Conservation (phyloP, 2,329 filamentous ascomycete species). For the Ceratocystis alfenasii region DNA sequence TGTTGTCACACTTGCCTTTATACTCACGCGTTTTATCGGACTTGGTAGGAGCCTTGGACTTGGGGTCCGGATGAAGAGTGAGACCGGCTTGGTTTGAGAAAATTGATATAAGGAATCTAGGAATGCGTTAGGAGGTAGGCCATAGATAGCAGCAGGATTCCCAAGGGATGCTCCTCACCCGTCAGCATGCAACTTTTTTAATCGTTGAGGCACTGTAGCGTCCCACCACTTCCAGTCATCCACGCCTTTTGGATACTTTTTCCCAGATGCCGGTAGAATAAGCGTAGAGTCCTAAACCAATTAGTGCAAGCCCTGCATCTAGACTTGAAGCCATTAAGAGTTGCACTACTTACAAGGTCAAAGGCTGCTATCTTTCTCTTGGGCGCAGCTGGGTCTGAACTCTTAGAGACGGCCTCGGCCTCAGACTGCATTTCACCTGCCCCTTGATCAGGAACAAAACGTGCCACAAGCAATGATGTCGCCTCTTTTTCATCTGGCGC, state of each 20-base stretch:
- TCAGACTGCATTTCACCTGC: constrained; percentile 23
- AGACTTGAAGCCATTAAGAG: not conserved
- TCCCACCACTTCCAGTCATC: constrained; percentile 96
- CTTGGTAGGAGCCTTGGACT: constrained; percentile 47
- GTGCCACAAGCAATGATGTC: constrained; percentile 60
- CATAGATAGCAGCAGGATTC: constrained; percentile 5
- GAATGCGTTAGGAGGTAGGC: not conserved
- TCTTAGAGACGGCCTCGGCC: not conserved
- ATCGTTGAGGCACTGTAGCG: constrained; percentile 49
- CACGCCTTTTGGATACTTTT: constrained; percentile 57
- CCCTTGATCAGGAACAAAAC: constrained; percentile 42
- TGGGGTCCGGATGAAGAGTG: constrained; percentile 60
- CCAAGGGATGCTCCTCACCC: constrained; percentile 38
- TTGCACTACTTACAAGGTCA: constrained; percentile 42
- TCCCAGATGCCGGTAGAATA: constrained; percentile 68
- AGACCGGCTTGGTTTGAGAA: constrained; percentile 85
- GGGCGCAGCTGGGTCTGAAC: not conserved
- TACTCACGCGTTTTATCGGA: constrained; percentile 61
- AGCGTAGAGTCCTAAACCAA: constrained; percentile 66
- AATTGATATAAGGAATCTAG: constrained; percentile 61
- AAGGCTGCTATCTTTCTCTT: constrained; percentile 55
- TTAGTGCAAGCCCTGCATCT: not conserved
- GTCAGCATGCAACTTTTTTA: constrained; percentile 58
- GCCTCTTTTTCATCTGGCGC: constrained; percentile 38
- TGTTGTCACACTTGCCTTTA: constrained; percentile 62